phyloP scores from a whole-genome alignment of 1,284 basidiomycete genomes.

The Malassezia sp. region DNA sequence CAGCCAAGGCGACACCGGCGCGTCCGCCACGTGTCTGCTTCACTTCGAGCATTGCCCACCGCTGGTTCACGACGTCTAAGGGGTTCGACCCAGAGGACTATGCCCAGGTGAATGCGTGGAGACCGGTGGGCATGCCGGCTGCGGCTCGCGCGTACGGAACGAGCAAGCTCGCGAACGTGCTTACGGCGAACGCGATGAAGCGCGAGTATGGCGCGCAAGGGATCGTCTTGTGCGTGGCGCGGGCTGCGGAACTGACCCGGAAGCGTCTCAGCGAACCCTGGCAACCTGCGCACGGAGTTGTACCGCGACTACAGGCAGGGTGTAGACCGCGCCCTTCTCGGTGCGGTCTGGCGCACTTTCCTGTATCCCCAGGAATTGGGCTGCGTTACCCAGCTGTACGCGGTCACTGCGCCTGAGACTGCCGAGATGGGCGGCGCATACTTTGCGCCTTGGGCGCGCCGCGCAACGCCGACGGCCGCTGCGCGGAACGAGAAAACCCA shows the following conservation, averaged over 20 bases:
- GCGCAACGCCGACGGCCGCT: slow-evolving; percentile 15
- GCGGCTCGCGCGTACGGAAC: slow-evolving; percentile 23
- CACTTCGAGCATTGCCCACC: slow-evolving; percentile 22
- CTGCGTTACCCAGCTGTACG: slow-evolving; percentile 28
- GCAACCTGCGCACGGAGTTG: slow-evolving; percentile 16
- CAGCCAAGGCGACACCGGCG: slow-evolving; percentile 1
- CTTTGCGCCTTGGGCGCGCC: slow-evolving; percentile 23
- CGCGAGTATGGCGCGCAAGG: slow-evolving; percentile 12
- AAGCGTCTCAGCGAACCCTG: slow-evolving; percentile 21
- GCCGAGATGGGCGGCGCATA: slow-evolving; percentile 19
- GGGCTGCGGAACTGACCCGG: not conserved
- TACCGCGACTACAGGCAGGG: slow-evolving; percentile 6
- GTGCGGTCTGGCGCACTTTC: not conserved
- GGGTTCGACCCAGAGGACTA: slow-evolving; percentile 12
- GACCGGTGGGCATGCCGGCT: not conserved
- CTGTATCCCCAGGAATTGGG: slow-evolving; percentile 19
- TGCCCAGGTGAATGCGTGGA: not conserved
- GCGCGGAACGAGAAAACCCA: slow-evolving; percentile 9
- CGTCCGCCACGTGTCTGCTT: slow-evolving; percentile 17
- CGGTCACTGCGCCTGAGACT: slow-evolving; percentile 15
- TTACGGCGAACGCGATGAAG: slow-evolving; percentile 5
- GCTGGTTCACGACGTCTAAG: not conserved
- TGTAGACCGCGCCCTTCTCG: not conserved
- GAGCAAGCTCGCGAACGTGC: slow-evolving; percentile 18
- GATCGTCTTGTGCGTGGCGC: slow-evolving; percentile 13